Conservation (phyloP, 2,329 filamentous ascomycete genomes). For the Sporothrix pseudoabietina region DNA sequence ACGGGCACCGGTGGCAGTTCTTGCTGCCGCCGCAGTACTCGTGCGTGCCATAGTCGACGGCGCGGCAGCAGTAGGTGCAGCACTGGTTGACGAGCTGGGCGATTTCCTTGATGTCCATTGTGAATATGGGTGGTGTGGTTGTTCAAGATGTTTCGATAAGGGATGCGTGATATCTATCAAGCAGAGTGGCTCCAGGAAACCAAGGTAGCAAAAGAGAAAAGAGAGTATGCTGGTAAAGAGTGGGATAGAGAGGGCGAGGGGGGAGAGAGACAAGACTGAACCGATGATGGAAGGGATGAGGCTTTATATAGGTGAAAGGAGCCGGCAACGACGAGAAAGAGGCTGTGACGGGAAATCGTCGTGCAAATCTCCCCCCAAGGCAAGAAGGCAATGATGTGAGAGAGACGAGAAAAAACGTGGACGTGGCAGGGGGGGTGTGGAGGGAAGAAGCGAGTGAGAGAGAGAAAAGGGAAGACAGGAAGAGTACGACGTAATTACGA, state of each 20-base stretch:
- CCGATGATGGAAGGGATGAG: background rate
- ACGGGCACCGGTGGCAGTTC: conserved; percentile 50
- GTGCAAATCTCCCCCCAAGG: background rate
- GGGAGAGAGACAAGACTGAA: background rate
- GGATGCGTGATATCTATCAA: background rate
- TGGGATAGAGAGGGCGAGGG: background rate
- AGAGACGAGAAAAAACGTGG: conserved; percentile 16
- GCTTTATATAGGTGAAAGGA: conserved; percentile 21
- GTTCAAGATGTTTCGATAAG: background rate
- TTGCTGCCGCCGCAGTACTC: conserved; percentile 50
- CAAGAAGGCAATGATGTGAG: conserved; percentile 16
- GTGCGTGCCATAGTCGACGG: conserved; percentile 53
- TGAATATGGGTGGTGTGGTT: conserved; percentile 27
- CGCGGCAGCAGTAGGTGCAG: conserved; percentile 57
- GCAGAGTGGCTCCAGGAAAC: background rate
- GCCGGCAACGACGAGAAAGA: background rate
- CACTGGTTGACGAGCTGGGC: conserved; percentile 52
- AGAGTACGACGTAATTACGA: background rate
- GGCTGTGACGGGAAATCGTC: conserved; percentile 17
- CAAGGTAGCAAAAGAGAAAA: background rate
- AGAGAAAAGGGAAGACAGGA: background rate
- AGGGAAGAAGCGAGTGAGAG: conserved; percentile 3
- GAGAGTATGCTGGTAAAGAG: background rate
- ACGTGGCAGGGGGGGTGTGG: background rate
- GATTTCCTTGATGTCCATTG: conserved; percentile 49